Conservation (phyloP, 495 filamentous ascomycete species). For the Margaritispora aquatica region DNA sequence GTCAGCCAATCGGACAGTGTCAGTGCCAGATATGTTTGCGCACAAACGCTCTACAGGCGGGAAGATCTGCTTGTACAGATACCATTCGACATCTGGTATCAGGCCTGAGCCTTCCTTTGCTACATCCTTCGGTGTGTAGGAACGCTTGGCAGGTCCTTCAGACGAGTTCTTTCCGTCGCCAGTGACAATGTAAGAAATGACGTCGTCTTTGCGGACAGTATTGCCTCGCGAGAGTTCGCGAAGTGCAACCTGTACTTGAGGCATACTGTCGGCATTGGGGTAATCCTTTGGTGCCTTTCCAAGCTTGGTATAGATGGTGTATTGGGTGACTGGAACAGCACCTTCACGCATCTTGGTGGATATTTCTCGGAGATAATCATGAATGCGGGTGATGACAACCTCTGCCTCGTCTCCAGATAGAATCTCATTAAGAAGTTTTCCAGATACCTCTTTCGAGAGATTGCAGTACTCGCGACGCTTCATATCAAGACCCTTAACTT, state of each 20-base stretch:
- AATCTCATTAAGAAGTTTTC: constrained; percentile 77
- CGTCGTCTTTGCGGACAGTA: constrained; percentile 81
- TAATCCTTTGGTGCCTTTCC: constrained; percentile 92
- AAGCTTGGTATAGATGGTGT: constrained; percentile 95
- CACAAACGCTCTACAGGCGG: constrained; percentile 97
- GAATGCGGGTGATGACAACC: constrained; percentile 78
- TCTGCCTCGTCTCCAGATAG: constrained; percentile 92
- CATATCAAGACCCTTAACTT: constrained; percentile 99
- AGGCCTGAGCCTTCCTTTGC: constrained; percentile 66
- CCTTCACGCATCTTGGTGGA: constrained; percentile 76
- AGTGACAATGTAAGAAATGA: constrained; percentile 92
- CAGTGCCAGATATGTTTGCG: constrained; percentile 88
- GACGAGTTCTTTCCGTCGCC: constrained; percentile 65
- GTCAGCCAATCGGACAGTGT: constrained; percentile 80
- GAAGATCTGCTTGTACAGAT: constrained; percentile 96
- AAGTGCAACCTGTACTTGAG: constrained; percentile 93
- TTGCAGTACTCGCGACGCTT: constrained; percentile 92
- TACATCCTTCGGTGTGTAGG: constrained; percentile 81
- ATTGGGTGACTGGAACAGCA: constrained; percentile 69
- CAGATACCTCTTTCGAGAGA: constrained; percentile 88
- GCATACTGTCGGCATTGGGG: constrained; percentile 88
- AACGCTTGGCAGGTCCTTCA: constrained; percentile 75
- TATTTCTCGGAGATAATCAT: constrained; percentile 83
- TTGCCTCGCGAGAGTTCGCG: constrained; percentile 84
- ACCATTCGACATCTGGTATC: constrained; percentile 89